phyloP scores from a whole-genome alignment of 2,329 filamentous ascomycete species.

The Phyllosticta paracitricarpa region DNA sequence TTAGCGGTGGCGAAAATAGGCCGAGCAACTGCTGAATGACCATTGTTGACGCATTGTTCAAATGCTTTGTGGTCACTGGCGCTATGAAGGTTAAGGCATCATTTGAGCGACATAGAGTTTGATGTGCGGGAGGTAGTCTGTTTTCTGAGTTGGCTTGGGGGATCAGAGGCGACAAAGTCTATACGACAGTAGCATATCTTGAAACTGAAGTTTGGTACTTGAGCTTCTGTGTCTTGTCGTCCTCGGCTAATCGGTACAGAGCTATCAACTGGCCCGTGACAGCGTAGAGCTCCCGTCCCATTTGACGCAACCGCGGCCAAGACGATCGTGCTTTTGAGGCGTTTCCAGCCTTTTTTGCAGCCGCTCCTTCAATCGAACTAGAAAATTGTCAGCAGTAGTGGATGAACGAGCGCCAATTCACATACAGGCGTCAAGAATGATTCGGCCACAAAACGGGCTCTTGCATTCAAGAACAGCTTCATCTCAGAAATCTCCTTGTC shows the following conservation, averaged over 20 bases:
- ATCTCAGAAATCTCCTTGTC: conserved; percentile 99
- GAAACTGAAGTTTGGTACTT: background rate
- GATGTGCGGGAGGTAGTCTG: background rate
- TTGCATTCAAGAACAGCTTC: conserved; percentile 97
- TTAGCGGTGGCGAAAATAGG: background rate
- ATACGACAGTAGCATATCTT: background rate
- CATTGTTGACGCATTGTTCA: background rate
- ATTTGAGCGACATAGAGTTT: background rate
- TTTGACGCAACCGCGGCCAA: background rate
- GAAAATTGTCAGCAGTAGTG: background rate
- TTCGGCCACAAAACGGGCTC: conserved; percentile 95
- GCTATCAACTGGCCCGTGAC: background rate
- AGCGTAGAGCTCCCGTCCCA: background rate
- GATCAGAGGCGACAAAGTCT: background rate
- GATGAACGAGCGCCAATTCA: background rate
- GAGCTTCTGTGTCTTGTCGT: background rate
- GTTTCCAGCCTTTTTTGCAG: background rate
- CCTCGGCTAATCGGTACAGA: background rate
- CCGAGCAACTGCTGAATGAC: background rate
- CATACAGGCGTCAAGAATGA: conserved; percentile 90
- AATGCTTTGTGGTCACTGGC: background rate
- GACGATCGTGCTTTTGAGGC: background rate
- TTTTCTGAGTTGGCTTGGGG: background rate
- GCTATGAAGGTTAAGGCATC: background rate
- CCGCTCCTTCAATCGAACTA: conserved; percentile 4